Evolutionary conservation across 2,329 filamentous ascomycete species (phyloP).

Genomic region (Colletotrichum chlorophyti): DNA sequence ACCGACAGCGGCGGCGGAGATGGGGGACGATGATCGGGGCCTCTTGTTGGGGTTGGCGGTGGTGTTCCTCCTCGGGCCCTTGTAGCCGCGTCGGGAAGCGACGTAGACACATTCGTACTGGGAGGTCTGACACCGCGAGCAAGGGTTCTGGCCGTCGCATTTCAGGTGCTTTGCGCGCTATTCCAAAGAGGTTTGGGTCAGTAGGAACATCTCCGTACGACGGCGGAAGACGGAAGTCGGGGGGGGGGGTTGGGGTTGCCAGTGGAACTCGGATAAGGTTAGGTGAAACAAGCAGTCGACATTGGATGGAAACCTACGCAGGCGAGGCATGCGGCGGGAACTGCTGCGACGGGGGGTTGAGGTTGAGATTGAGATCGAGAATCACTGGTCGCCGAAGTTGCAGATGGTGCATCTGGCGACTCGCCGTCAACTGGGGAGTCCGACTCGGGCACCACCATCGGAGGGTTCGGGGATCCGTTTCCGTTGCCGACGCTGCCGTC

Average conservation of each 20-base stretch:
- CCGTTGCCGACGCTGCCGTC: no score
- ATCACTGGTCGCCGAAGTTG: conserved; percentile 29
- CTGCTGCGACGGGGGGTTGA: conserved; percentile 44
- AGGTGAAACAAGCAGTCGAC: no score
- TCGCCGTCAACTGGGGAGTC: conserved; percentile 30
- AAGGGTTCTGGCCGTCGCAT: conserved; percentile 75
- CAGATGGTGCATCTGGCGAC: conserved; percentile 30
- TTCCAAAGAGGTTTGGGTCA: conserved; percentile 3
- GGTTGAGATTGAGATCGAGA: conserved; percentile 27
- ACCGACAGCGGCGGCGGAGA: conserved; percentile 33
- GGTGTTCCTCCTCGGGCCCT: conserved; percentile 64
- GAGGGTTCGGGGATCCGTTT: conserved; percentile 22
- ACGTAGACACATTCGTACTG: conserved; percentile 73
- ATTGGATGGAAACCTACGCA: conserved; percentile 51
- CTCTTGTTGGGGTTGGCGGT: conserved; percentile 46
- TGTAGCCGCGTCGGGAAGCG: conserved; percentile 77
- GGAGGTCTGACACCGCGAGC: conserved; percentile 68
- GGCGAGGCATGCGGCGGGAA: conserved; percentile 61
- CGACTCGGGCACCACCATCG: conserved; percentile 9
- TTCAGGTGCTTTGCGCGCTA: conserved; percentile 74
- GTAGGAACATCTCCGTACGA: background rate
- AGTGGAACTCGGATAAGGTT: background rate
- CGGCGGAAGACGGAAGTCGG: background rate
- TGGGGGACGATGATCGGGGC: conserved; percentile 46
- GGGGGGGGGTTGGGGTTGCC: background rate